Conservation (phyloP, 768 basidiomycete species). For the Mrakia frigida region DNA sequence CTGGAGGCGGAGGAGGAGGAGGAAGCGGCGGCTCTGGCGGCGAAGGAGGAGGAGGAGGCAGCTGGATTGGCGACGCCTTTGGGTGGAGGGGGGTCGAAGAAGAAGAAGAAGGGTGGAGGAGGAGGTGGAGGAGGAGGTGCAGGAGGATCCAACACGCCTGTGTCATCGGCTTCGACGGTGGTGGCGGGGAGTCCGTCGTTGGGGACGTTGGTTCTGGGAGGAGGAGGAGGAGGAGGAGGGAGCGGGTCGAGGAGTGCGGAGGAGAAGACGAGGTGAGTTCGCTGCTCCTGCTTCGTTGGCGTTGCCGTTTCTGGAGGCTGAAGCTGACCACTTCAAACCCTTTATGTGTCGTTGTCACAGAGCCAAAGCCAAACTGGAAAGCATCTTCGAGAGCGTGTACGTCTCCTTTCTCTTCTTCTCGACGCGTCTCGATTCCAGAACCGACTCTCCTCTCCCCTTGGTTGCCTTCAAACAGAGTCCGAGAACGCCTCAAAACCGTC, state of each 20-base stretch:
- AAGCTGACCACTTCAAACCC: background rate
- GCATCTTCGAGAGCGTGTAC: conserved; percentile 80
- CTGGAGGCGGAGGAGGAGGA: conserved; percentile 3
- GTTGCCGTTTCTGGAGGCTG: background rate
- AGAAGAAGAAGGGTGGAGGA: conserved; percentile 21
- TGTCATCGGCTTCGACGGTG: background rate
- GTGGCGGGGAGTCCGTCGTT: background rate
- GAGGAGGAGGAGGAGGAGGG: too few relatives aligned
- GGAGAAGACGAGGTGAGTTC: background rate
- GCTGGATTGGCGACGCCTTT: background rate
- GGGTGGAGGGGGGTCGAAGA: conserved; percentile 1
- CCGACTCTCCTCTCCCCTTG: background rate
- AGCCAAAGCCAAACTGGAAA: conserved; percentile 67
- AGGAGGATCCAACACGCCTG: background rate
- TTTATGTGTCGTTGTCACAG: background rate
- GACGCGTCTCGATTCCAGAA: background rate
- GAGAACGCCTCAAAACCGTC: conserved; percentile 79
- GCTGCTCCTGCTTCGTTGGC: background rate
- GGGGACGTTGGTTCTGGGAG: background rate
- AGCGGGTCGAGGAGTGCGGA: background rate
- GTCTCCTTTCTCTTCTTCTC: conserved; percentile 38
- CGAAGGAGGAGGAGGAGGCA: background rate
- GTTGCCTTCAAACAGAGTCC: conserved; percentile 54
- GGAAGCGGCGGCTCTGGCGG: background rate
- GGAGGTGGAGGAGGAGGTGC: background rate